Base-by-base conservation (phyloP, 176 grass and related monocot species). In the Echinochloa phyllopogon region DNA sequence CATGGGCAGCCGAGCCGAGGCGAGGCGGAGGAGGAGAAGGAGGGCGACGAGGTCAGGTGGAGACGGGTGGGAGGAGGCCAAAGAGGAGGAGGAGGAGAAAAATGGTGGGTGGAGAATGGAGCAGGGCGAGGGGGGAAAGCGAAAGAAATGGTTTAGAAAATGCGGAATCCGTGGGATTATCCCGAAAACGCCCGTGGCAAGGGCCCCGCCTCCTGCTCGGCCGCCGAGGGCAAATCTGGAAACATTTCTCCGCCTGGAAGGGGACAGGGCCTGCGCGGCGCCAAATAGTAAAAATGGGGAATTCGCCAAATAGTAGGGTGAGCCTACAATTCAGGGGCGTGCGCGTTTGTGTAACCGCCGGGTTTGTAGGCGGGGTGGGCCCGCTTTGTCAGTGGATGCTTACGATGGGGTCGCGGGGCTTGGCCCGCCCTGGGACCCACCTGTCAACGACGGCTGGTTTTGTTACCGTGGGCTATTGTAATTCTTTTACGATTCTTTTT, bases 1-100 rank as follows among this genome's bases (percentile, higher is more conserved):
- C 96, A 95, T 98, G 68, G 75, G 57, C 57, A 24, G n/a, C n/a
- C n/a, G 9, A 25, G 21, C 55, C 2, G 76, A 45, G 12, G 4
- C 6, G 6, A 47, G 5, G 6, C 6, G 1, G 10, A 8, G 0
- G 49, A 9, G 48, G 48, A 49, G 14, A 0, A 4, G 15, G 10
- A 60, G n/a, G 4, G 13, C 10, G 10, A 33, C 29, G 29, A 33
- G 29, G 29, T 33, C 29, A 8, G 37, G 29, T 3, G 23, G 9
- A 37, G 42, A 38, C 17, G 15, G 27, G 37, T n/a, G n/a, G 48
- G 23, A 69, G 74, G 33, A n/a, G n/a, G n/a, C n/a, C 8, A 4
- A 51, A 27, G 62, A 41, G 16, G 24, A 18, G 39, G 16, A 13
- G 50, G 42, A 14, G 36, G n/a, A n/a, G n/a, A n/a, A 13, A 38